These are phyloP conservation scores for Teunomyces aglyptinius DNA, from an alignment of 805 yeast genomes.

Conservation along the genomic window DNA sequence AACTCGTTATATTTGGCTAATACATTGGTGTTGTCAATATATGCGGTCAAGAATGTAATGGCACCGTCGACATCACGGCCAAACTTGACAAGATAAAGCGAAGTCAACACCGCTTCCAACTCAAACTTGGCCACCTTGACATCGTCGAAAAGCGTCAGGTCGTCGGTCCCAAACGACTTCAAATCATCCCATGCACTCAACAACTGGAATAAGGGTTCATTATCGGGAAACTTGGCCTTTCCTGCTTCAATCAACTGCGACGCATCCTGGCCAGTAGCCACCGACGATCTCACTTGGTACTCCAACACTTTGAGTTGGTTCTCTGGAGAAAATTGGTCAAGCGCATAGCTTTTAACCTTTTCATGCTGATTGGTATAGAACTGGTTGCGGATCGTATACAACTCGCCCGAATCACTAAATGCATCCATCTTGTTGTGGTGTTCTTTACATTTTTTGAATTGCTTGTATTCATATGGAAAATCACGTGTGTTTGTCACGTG, in stretches of 20 bases:
- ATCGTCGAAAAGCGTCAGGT: slow-evolving; percentile 42
- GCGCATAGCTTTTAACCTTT: slow-evolving; percentile 38
- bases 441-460: slow-evolving; percentile 3
- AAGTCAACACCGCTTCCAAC: slow-evolving; percentile 41
- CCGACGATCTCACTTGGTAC: slow-evolving; percentile 38
- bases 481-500: too few species aligned
- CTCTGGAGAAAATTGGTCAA: slow-evolving; percentile 38
- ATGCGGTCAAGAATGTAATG: slow-evolving; percentile 27
- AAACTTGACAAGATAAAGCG: slow-evolving; percentile 36
- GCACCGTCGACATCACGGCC: slow-evolving; percentile 38
- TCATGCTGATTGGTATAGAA: slow-evolving; percentile 60
- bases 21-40: slow-evolving; percentile 20
- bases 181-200: slow-evolving; percentile 45
- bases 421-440: slow-evolving; percentile 29
- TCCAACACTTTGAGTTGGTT: slow-evolving; percentile 39
- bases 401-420: slow-evolving; percentile 47
- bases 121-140: slow-evolving; percentile 32
- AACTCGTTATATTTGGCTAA: slow-evolving; percentile 29
- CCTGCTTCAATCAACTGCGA: slow-evolving; percentile 37
- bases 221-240: slow-evolving; percentile 31
- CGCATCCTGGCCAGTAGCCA: slow-evolving; percentile 39
- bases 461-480: too few species aligned
- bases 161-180: slow-evolving; percentile 42
- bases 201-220: slow-evolving; percentile 33
- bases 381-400: slow-evolving; percentile 54